phyloP scores from a whole-genome alignment of 2,329 filamentous ascomycete species.

The Colletotrichum lupini region DNA sequence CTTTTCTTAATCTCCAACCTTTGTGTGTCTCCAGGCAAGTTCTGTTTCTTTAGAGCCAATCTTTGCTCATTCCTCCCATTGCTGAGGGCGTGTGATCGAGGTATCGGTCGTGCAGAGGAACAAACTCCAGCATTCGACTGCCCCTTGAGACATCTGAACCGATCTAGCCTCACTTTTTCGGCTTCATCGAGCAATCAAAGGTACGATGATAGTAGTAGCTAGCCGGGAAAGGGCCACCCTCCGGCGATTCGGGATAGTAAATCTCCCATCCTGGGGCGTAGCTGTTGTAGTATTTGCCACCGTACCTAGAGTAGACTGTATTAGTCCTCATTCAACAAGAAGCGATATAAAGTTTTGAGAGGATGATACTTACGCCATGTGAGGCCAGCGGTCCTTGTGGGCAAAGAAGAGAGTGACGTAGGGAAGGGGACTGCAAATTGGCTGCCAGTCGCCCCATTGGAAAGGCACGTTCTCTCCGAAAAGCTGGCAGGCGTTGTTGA shows the following conservation, averaged over 20 bases:
- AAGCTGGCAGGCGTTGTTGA: slow-evolving; percentile 20
- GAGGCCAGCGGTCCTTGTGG: not conserved
- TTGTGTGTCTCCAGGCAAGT: not conserved
- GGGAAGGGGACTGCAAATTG: slow-evolving; percentile 19
- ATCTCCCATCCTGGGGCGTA: slow-evolving; percentile 11
- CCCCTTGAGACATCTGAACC: too few relatives aligned
- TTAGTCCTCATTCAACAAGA: not conserved
- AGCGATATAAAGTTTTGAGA: not conserved
- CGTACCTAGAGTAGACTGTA: not conserved
- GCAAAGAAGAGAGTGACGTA: slow-evolving; percentile 25
- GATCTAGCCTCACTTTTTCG: not conserved
- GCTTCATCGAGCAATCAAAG: slow-evolving; percentile 24
- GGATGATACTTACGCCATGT: not conserved
- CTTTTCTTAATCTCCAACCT: not conserved
- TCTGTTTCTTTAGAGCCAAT: not conserved
- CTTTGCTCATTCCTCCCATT: not conserved
- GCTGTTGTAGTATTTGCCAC: slow-evolving; percentile 12
- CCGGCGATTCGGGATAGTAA: slow-evolving; percentile 10
- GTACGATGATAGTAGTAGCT: slow-evolving; percentile 23
- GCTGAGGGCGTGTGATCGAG: not conserved
- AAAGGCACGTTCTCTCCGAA: slow-evolving; percentile 14
- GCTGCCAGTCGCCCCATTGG: slow-evolving; percentile 7
- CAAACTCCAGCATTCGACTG: not conserved
- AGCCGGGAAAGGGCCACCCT: not conserved
- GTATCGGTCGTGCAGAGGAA: not conserved